These are phyloP conservation scores for Alternaria hordeiaustralica DNA, from an alignment of 2,329 filamentous ascomycete genomes.

Conservation along the genomic window DNA sequence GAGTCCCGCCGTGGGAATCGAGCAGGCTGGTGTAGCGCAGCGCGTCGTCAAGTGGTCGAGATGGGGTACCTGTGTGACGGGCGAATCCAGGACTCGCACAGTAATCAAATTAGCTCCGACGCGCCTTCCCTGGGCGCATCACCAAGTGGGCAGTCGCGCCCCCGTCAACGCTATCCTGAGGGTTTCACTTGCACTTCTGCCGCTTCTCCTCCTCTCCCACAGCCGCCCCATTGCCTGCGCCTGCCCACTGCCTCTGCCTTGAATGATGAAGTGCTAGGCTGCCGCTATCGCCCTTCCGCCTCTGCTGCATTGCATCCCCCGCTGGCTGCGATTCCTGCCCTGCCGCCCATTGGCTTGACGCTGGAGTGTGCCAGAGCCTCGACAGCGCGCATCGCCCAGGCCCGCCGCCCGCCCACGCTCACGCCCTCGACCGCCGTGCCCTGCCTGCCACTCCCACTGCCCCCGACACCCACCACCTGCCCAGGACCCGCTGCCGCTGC, in stretches of 20 bases:
- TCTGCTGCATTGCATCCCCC: not conserved
- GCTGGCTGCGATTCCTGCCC: conserved; percentile 17
- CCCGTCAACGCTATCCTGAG: conserved; percentile 1
- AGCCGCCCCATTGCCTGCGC: conserved; percentile 6
- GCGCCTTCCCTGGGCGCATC: conserved; percentile 16
- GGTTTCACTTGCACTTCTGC: conserved; percentile 4
- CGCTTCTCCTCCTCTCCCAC: not conserved
- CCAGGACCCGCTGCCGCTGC: conserved; percentile 18
- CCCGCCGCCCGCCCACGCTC: conserved; percentile 24
- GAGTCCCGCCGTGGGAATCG: not conserved
- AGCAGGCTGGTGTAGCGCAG: not conserved
- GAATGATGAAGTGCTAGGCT: not conserved
- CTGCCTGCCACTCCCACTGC: conserved; percentile 34
- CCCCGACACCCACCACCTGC: conserved; percentile 31
- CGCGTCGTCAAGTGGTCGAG: not conserved
- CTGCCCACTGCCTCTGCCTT: conserved; percentile 3
- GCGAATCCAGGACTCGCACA: conserved; percentile 20
- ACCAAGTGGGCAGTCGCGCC: conserved; percentile 9
- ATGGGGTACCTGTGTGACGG: conserved; percentile 27
- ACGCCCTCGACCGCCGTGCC: conserved; percentile 31
- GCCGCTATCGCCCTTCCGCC: not conserved
- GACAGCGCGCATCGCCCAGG: conserved; percentile 24
- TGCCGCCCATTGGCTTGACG: conserved; percentile 19
- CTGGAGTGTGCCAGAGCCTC: conserved; percentile 12
- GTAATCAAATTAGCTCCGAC: conserved; percentile 29